phyloP scores from a whole-genome alignment of 164 flowering plant species.

The Berberis vulgaris region DNA sequence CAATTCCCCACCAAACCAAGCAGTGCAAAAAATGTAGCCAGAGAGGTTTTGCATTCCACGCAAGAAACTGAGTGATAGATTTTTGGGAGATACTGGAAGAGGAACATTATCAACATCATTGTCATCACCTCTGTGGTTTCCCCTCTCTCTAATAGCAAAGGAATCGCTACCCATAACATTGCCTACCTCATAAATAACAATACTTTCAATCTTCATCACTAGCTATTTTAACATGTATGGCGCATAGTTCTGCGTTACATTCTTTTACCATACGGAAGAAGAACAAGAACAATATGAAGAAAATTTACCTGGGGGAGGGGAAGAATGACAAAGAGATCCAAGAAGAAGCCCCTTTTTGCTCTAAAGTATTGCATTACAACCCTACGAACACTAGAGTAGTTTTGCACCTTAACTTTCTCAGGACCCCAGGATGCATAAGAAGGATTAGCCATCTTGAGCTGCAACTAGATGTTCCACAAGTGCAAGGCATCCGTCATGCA shows the following conservation, averaged over 20 bases:
- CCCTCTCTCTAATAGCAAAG: conserved; percentile 47
- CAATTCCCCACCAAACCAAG: conserved; percentile 99
- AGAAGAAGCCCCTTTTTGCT: conserved; percentile 59
- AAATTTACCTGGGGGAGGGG: conserved; percentile 73
- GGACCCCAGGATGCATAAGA: conserved; percentile 11
- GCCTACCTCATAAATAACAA: conserved; percentile 35
- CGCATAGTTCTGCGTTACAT: not conserved
- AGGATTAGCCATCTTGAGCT: conserved; percentile 45
- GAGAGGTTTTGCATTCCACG: conserved; percentile 74
- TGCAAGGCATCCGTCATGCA: conserved; percentile 90
- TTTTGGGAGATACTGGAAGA: conserved; percentile 85
- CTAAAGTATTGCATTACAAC: conserved; percentile 39
- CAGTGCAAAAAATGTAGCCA: conserved; percentile 80
- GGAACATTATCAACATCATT: conserved; percentile 56
- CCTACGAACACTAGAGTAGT: conserved; percentile 7
- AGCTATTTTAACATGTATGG: too few relatives aligned
- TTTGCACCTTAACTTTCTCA: not conserved
- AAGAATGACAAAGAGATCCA: conserved; percentile 79
- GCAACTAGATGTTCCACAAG: conserved; percentile 88
- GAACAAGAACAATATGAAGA: not conserved
- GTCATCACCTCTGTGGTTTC: conserved; percentile 65
- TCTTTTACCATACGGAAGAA: not conserved
- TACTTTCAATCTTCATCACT: not conserved
- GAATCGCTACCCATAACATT: conserved; percentile 69
- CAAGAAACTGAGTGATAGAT: conserved; percentile 77